Conservation (phyloP, 352 stramenopile genomes). For the Globisporangium ultimum region DNA sequence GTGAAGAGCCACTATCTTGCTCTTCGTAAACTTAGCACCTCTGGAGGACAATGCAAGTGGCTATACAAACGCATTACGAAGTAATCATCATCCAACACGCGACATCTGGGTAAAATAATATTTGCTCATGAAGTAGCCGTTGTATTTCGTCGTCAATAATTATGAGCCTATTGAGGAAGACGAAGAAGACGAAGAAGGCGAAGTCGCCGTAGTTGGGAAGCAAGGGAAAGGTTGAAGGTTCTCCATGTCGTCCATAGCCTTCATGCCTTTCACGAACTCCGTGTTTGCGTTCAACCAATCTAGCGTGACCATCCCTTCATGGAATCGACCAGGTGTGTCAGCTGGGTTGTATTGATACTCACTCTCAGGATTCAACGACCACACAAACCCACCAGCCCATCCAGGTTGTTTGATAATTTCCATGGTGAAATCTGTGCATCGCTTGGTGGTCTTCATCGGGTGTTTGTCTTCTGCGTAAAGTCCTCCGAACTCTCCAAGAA, state of each 20-base stretch:
- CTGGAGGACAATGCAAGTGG: too few relatives aligned
- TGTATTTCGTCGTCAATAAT: too few relatives aligned
- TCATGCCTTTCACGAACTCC: constrained; percentile 22
- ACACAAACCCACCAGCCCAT: constrained; percentile 32
- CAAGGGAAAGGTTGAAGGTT: constrained; percentile 33
- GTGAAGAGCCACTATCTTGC: too few relatives aligned
- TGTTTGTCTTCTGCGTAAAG: constrained; percentile 28
- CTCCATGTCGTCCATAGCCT: constrained; percentile 27
- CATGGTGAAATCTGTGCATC: constrained; percentile 29
- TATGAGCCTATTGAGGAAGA: too few relatives aligned
- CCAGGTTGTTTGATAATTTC: constrained; percentile 26
- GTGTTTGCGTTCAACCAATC: constrained; percentile 28
- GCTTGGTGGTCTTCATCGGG: constrained; percentile 26
- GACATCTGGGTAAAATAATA: too few relatives aligned
- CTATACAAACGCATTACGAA: too few relatives aligned
- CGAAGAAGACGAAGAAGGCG: background rate
- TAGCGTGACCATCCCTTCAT: constrained; percentile 19
- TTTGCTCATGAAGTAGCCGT: too few relatives aligned
- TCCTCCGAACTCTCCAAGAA: constrained; percentile 35
- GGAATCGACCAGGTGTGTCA: constrained; percentile 17
- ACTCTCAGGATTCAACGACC: constrained; percentile 35
- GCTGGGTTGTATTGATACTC: constrained; percentile 40
- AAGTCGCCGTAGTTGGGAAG: constrained; percentile 14
- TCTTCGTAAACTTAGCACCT: too few relatives aligned
- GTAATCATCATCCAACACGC: too few relatives aligned